Percentiles rank a stretch among this genome's conserved stretches.
Conservation (phyloP, 208 protist genomes). For the Acanthamoeba rhysodes region DNA sequence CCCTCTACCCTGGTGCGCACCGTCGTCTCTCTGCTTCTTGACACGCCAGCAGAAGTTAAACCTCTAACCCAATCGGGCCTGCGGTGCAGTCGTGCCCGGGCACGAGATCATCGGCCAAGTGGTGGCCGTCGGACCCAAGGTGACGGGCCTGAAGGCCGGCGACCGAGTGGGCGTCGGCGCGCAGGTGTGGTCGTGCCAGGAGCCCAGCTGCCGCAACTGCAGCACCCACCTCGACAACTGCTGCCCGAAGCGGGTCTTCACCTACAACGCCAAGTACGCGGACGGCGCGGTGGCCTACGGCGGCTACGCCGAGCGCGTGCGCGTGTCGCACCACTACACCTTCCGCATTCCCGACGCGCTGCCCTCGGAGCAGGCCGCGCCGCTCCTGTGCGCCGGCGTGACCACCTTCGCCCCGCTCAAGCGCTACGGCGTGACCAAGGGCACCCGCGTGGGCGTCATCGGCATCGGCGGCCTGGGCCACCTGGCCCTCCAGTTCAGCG, state of each 20-base stretch:
- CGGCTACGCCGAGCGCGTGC: constrained; percentile 67
- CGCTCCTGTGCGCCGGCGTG: constrained; percentile 82
- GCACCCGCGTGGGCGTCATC: constrained; percentile 77
- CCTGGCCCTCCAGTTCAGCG: constrained; percentile 77
- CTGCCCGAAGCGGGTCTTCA: constrained; percentile 21
- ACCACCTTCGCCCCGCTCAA: constrained; percentile 80
- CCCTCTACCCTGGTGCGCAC: not conserved
- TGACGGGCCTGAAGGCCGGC: constrained; percentile 68
- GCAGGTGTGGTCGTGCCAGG: constrained; percentile 45
- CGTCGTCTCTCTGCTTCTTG: not conserved
- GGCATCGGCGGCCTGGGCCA: constrained; percentile 85
- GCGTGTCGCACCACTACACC: constrained; percentile 54
- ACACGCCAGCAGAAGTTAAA: not conserved
- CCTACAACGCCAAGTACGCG: constrained; percentile 50
- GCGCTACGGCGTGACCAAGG: constrained; percentile 34
- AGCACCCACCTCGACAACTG: constrained; percentile 15
- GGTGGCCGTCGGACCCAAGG: not conserved
- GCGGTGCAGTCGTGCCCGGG: constrained; percentile 53
- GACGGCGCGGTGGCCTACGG: constrained; percentile 52
- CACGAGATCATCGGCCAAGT: constrained; percentile 80
- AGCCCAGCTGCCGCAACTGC: constrained; percentile 40
- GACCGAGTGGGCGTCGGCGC: constrained; percentile 74
- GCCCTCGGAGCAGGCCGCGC: constrained; percentile 65
- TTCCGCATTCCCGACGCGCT: constrained; percentile 74
- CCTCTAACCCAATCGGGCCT: not conserved